Evolutionary conservation across 192 early-diverging fungal species (phyloP).

Genomic region (Coemansia sp.): DNA sequence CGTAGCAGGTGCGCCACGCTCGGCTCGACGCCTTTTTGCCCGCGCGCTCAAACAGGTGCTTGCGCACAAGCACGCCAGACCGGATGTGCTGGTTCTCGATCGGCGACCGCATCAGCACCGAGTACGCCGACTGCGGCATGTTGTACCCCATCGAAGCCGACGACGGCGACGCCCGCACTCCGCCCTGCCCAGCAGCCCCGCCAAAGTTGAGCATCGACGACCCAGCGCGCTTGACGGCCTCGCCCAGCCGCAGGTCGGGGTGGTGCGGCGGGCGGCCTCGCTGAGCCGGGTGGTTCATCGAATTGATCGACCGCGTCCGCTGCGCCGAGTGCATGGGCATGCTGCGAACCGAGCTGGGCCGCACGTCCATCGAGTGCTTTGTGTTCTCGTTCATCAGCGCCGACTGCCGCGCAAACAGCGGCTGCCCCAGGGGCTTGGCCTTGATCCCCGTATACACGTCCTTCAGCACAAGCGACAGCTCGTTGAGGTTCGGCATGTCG

Average conservation of each 20-base stretch:
- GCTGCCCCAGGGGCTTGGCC: conserved; percentile 57
- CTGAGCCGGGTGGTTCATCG: conserved; percentile 28
- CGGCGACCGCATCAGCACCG: conserved; percentile 51
- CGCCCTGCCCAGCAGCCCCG: conserved; percentile 12
- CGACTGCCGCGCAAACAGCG: conserved; percentile 53
- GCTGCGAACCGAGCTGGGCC: conserved; percentile 57
- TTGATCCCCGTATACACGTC: conserved; percentile 59
- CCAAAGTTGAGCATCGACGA: conserved; percentile 44
- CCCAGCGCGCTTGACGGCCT: conserved; percentile 28
- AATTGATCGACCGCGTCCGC: conserved; percentile 52
- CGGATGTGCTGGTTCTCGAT: conserved; percentile 58
- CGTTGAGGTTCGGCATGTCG: conserved; percentile 41
- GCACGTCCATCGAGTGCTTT: conserved; percentile 42
- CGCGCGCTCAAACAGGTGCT: conserved; percentile 78
- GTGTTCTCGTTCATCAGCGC: conserved; percentile 17
- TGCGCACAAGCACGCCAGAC: conserved; percentile 75
- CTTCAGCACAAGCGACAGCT: conserved; percentile 52
- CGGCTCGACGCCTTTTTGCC: conserved; percentile 83
- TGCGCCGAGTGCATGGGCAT: conserved; percentile 54
- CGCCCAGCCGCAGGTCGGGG: conserved; percentile 29
- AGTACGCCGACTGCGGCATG: conserved; percentile 29
- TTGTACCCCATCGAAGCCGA: conserved; percentile 37
- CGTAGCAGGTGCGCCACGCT: conserved; percentile 83
- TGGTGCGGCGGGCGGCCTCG: conserved; percentile 31
- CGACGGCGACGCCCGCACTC: conserved; percentile 47